Evolutionary conservation across 2,329 filamentous ascomycete species (phyloP).

Genomic region (Pyricularia sp.): DNA sequence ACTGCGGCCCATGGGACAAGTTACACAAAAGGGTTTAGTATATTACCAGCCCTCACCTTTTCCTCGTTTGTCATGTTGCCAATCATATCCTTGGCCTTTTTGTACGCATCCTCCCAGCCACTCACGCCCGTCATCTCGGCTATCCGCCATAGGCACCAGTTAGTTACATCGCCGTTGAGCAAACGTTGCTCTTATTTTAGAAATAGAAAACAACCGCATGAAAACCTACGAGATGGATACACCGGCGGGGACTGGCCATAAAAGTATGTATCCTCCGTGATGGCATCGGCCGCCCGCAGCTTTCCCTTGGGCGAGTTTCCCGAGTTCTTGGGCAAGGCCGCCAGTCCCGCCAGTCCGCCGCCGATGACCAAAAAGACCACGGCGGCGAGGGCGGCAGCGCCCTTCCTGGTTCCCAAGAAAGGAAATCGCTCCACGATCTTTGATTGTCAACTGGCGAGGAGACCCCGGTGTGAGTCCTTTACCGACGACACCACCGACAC

Average conservation of each 20-base stretch:
- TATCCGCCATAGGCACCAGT: constrained; percentile 10
- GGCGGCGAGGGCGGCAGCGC: constrained; percentile 14
- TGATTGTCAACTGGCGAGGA: constrained; percentile 14
- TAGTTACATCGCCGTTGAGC: neutral
- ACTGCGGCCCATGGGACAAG: neutral
- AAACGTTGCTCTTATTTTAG: no score
- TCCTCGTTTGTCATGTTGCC: constrained; percentile 58
- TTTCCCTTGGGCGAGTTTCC: neutral
- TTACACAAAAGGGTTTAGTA: constrained; percentile 8
- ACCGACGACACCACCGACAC: neutral
- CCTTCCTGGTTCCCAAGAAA: constrained; percentile 17
- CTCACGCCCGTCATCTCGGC: constrained; percentile 45
- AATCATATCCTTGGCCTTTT: constrained; percentile 56
- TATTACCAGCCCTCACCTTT: constrained; percentile 32
- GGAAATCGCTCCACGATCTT: constrained; percentile 14
- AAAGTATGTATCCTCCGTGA: constrained; percentile 30
- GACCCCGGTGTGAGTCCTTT: constrained; percentile 55
- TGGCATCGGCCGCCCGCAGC: constrained; percentile 8
- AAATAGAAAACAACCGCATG: no score
- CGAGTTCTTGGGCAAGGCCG: constrained; percentile 14
- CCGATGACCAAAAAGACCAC: constrained; percentile 19
- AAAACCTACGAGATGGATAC: constrained; percentile 35
- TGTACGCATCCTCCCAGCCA: constrained; percentile 53
- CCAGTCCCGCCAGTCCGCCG: constrained; percentile 20
- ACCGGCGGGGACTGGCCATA: constrained; percentile 37